These are phyloP conservation scores for Saturnispora sanitii DNA, from an alignment of 805 yeast genomes.

Conservation along the genomic window DNA sequence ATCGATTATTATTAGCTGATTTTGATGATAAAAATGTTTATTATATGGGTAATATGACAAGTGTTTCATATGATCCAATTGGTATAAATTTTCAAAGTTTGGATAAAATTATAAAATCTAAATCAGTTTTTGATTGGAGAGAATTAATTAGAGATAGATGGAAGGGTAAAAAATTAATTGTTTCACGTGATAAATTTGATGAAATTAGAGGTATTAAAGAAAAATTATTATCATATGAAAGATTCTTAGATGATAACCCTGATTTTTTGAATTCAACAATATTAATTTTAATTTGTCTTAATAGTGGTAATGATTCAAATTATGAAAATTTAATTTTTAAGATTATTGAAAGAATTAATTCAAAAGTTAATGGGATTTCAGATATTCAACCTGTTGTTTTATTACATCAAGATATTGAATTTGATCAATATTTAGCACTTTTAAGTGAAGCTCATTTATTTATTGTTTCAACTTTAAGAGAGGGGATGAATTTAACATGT, in stretches of 20 bases:
- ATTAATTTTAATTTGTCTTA: conserved; percentile 72
- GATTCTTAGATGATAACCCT: conserved; percentile 64
- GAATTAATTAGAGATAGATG: conserved; percentile 67
- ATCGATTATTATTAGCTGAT: conserved; percentile 74
- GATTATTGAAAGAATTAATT: conserved; percentile 78
- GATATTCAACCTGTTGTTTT: conserved; percentile 75
- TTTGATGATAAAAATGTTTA: conserved; percentile 53
- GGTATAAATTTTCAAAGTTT: conserved; percentile 69
- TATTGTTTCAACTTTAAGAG: conserved; percentile 84
- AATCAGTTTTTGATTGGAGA: conserved; percentile 53
- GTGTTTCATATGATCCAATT: conserved; percentile 54
- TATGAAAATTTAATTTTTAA: conserved; percentile 65
- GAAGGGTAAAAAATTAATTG: conserved; percentile 60
- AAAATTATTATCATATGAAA: conserved; percentile 79
- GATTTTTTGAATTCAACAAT: conserved; percentile 58
- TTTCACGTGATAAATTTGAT: conserved; percentile 84
- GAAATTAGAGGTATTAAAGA: conserved; percentile 81
- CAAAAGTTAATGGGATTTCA: conserved; percentile 63
- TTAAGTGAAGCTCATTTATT: conserved; percentile 80
- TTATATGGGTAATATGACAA: conserved; percentile 47
- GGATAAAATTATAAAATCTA: conserved; percentile 33
- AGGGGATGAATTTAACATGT: conserved; percentile 94
- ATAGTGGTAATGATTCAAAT: conserved; percentile 45
- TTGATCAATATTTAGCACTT: conserved; percentile 81
- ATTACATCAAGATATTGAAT: conserved; percentile 79